These are phyloP conservation scores for Cercophora sp. DNA, from an alignment of 495 filamentous ascomycete genomes.

Conservation along the genomic window DNA sequence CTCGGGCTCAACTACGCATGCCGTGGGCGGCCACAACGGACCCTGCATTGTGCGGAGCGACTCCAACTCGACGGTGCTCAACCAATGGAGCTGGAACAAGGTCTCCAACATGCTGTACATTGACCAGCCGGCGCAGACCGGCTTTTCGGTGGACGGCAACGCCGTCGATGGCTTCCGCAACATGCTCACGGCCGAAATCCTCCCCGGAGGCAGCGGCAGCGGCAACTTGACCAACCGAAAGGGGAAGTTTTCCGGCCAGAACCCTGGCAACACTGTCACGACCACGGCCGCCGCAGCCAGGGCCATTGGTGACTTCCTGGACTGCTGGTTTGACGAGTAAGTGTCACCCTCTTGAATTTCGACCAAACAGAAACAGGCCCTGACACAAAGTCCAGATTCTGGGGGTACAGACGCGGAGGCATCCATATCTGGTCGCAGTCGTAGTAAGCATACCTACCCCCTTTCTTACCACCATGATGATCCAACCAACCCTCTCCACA, in stretches of 20 bases:
- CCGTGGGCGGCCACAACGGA: constrained; percentile 12
- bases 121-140: constrained; percentile 13
- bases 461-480: background rate
- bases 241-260: constrained; percentile 63
- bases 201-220: background rate
- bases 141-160: constrained; percentile 25
- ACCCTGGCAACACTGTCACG: too few relatives aligned
- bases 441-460: constrained; percentile 4
- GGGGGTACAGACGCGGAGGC: constrained; percentile 2
- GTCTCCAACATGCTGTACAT: constrained; percentile 16
- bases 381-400: constrained; percentile 26
- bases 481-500: constrained; percentile 30
- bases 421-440: constrained; percentile 19
- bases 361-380: too few relatives aligned
- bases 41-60: constrained; percentile 8
- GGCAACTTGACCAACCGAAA: constrained; percentile 31
- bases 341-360: too few relatives aligned
- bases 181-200: background rate
- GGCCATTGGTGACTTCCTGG: constrained; percentile 60
- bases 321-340: background rate
- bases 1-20: constrained; percentile 5
- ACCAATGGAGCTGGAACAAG: constrained; percentile 16
- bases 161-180: background rate
- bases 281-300: constrained; percentile 59
- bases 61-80: constrained; percentile 2